Percentiles rank a stretch among this genome's conserved stretches.
These are phyloP conservation scores for Bruguiera sexangula DNA, from an alignment of 345 rosid species.

Conservation along the genomic window DNA sequence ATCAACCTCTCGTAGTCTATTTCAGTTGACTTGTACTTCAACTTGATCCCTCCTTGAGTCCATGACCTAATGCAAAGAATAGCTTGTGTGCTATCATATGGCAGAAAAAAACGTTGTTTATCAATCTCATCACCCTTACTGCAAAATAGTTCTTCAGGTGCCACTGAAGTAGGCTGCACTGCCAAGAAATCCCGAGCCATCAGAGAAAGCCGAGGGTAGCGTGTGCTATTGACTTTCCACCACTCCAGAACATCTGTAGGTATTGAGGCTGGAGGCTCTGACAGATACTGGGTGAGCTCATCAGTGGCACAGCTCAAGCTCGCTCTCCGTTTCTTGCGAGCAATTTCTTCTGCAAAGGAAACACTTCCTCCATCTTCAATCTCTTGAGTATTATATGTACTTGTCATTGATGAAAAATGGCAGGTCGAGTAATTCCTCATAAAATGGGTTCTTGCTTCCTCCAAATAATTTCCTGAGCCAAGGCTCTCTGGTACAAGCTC, in stretches of 20 bases:
- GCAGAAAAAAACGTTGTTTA: conserved; percentile 65
- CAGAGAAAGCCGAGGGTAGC: conserved; percentile 74
- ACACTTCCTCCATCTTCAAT: conserved; percentile 71
- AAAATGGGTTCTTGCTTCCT: conserved; percentile 81
- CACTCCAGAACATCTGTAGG: conserved; percentile 86
- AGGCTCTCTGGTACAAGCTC: conserved; percentile 85
- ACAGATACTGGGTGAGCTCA: conserved; percentile 86
- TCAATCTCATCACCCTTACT: conserved; percentile 68
- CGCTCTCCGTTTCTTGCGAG: conserved; percentile 83
- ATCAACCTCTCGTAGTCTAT: conserved; percentile 78
- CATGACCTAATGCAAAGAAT: conserved; percentile 81
- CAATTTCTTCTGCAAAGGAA: conserved; percentile 89
- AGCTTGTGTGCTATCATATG: conserved; percentile 65
- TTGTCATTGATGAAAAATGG: conserved; percentile 57
- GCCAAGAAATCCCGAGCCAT: conserved; percentile 92
- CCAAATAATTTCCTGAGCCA: conserved; percentile 62
- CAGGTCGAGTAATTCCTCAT: conserved; percentile 57
- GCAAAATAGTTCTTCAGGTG: conserved; percentile 77
- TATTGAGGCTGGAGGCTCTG: conserved; percentile 83
- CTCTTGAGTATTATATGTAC: conserved; percentile 65
- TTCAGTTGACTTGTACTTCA: conserved; percentile 67
- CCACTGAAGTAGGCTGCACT: conserved; percentile 72
- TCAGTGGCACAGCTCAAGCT: conserved; percentile 63
- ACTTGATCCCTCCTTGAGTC: conserved; percentile 68
- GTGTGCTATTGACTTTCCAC: conserved; percentile 87